Evolutionary conservation across 2,329 filamentous ascomycete genomes (phyloP), one percentile per base, ranked within the genome.

Genomic region (Ilyonectria destructans): DNA sequence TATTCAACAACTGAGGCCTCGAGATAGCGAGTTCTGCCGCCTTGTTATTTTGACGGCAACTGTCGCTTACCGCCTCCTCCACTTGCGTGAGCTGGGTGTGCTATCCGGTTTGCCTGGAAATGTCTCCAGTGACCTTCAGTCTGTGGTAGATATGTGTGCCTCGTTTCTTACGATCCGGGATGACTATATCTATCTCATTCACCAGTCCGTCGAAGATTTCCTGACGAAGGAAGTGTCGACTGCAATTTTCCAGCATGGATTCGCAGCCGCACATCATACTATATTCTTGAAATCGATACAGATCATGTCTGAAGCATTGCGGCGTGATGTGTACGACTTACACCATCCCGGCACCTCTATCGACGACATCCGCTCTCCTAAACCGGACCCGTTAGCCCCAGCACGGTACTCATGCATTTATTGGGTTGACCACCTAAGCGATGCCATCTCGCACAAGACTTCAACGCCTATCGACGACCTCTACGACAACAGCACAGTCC

Each of bases 181-280:
- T 3, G 62, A 58, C 4, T 67, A 33, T 3, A 57, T 84, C 9
- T 80, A 74, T 57, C 79, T 83, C 70, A 76, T 85, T 2, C 81
- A 85, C 69, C 79, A 84, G 62, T 84, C 82, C 6, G 83, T 81
- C 1, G 84, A 84, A 70, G 83, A 85, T 29, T 83, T 75, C 68
- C 61, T 86, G 3, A 31, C 70, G 6, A 33, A 72, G 19, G 60
- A 76, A 9, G 71, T 68, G 55, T 59, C 54, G 4, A 15, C 59
- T 21, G 49, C 69, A 21, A 73, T 84, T 6, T 80, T 83, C 51
- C 77, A 78, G 8, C 49, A 17, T 35, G 77, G 81, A 2, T 48
- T 62, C 9, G 46, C 61, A 26, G 45, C 72, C 2, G 58, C 69
- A 17, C 80, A 85, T 60, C 48, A 74, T 19, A 7, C 3, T 0